Evolutionary conservation across 305 asterid genomes (phyloP).

Genomic region (Lippia alba): DNA sequence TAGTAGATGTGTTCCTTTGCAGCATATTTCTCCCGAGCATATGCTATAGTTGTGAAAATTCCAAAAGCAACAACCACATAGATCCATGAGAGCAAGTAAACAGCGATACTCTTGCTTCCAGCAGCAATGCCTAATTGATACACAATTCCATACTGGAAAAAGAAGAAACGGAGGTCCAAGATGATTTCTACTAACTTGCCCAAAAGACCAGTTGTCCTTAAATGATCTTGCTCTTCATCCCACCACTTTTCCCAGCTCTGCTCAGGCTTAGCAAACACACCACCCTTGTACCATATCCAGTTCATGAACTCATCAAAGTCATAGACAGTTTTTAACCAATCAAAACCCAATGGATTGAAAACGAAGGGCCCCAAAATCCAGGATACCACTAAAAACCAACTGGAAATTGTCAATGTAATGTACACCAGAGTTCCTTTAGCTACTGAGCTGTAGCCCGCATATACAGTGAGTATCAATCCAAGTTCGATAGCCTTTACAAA

Average conservation of each 20-base stretch:
- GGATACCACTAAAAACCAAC: constrained; percentile 90
- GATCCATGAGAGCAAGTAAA: constrained; percentile 70
- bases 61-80: constrained; percentile 48
- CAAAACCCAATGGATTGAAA: constrained; percentile 88
- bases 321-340: constrained; percentile 87
- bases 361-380: constrained; percentile 89
- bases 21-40: constrained; percentile 54
- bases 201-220: constrained; percentile 79
- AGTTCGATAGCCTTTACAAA: constrained; percentile 85
- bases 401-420: constrained; percentile 75
- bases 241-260: constrained; percentile 98
- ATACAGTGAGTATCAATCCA: constrained; percentile 72
- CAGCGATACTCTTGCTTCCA: constrained; percentile 51
- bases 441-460: constrained; percentile 70
- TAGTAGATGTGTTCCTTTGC: constrained; percentile 62
- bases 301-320: constrained; percentile 89
- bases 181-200: constrained; percentile 55
- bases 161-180: constrained; percentile 60
- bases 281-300: constrained; percentile 86
- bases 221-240: constrained; percentile 92
- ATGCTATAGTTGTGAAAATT: constrained; percentile 42
- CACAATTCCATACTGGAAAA: constrained; percentile 64
- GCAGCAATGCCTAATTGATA: constrained; percentile 58
- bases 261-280: constrained; percentile 79
- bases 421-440: constrained; percentile 69